Evolutionary conservation across 345 rosid genomes (phyloP), one percentile per base, ranked within the genome.

Genomic region (Citrus cavaleriei): DNA sequence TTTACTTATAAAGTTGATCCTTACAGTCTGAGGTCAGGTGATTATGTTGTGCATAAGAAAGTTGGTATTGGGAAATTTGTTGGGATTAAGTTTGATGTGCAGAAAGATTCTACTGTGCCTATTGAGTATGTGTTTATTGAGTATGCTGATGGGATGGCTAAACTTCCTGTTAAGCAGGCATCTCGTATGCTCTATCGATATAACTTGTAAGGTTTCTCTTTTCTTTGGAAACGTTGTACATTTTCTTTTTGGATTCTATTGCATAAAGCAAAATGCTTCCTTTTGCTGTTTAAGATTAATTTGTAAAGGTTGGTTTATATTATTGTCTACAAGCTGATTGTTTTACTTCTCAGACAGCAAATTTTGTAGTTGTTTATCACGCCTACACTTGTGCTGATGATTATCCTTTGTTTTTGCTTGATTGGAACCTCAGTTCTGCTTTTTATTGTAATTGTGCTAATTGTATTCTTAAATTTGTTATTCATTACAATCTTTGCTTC

Each of bases 141-240:
- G 87, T 93, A 90, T 78, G 93, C 98, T 3, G 99, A 95, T 82
- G 98, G 97, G 58, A 95, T 95, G 96, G 99, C 99, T 49, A 95
- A 93, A 86, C 97, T 95, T 83, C 96, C 98, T 30, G 90, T 95
- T 79, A 87, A 89, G 81, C 97, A 93, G 87, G 99, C 98, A 76
- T 84, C 93, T 62, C 93, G 93, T 69, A 77, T 92, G 89, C 96
- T 95, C 82, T 95, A 95, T 81, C 93, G 99, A 73, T 95, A 91
- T 79, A 89, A 80, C 86, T 92, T 95, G 98, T 93, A 80, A 78
- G 84, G 89, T 77, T 78, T 79, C 79, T 28, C n/a, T 19, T 70
- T 37, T 62, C 58, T 38, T 64, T 60, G 54, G 34, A 71, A 34
- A 18, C 27, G 25, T 60, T 63, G 35, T 35, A 12, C 70, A 18